phyloP scores from a whole-genome alignment of 2,329 filamentous ascomycete species.

The Scytalidium sp. region DNA sequence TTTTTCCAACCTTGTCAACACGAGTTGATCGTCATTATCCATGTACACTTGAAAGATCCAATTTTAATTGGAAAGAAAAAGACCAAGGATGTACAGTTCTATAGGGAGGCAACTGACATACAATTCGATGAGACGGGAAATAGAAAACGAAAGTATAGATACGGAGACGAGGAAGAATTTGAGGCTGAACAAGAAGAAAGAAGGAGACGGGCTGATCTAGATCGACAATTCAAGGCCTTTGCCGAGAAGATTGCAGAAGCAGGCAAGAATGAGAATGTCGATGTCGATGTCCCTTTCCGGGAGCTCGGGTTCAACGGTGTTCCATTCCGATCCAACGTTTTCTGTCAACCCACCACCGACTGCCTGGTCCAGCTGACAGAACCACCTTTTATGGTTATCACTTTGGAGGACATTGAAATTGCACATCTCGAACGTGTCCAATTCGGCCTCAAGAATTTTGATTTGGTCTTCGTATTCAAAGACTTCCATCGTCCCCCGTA shows the following conservation, averaged over 20 bases:
- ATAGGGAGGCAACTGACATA: conserved; percentile 95
- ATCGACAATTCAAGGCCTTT: conserved; percentile 93
- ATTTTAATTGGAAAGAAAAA: conserved; percentile 98
- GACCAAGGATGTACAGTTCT: conserved; percentile 98
- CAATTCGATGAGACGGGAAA: conserved; percentile 99
- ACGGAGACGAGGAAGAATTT: conserved; percentile 97
- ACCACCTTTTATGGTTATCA: conserved; percentile 93
- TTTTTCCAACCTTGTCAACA: conserved; percentile 98
- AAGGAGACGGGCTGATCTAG: conserved; percentile 83
- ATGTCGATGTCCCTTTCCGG: conserved; percentile 94
- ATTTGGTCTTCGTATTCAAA: conserved; percentile 97
- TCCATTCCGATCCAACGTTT: conserved; percentile 90
- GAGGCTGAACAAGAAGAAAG: conserved; percentile 98
- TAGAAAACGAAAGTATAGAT: conserved; percentile 94
- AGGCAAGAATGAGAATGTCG: conserved; percentile 83
- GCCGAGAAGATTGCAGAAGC: conserved; percentile 97
- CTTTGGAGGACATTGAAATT: conserved; percentile 92
- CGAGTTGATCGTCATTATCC: conserved; percentile 96
- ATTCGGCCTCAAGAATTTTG: conserved; percentile 98
- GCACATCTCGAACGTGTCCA: conserved; percentile 94
- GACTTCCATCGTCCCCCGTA: conserved; percentile 88
- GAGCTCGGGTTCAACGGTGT: conserved; percentile 97
- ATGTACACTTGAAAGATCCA: conserved; percentile 95
- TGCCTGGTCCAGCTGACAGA: conserved; percentile 96
- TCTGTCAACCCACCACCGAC: conserved; percentile 94